Conservation (phyloP, 2,329 filamentous ascomycete species). For the Penicillium brasilianum region DNA sequence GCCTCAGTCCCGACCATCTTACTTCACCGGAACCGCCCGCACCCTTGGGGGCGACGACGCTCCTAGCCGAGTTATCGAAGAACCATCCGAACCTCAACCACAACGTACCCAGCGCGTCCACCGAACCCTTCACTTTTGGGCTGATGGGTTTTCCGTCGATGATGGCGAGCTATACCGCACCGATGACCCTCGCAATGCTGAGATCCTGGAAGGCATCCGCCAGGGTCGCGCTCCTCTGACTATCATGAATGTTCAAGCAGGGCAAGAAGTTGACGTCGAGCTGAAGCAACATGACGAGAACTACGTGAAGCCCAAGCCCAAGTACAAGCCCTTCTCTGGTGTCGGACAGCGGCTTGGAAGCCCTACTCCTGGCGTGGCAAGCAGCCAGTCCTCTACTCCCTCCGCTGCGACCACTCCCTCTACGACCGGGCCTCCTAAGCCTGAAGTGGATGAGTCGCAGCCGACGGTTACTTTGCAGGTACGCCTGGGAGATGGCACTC, state of each 20-base stretch:
- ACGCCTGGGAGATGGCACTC: slow-evolving; percentile 66
- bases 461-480: slow-evolving; percentile 66
- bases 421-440: slow-evolving; percentile 41
- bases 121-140: slow-evolving; percentile 67
- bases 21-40: slow-evolving; percentile 65
- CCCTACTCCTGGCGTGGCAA: slow-evolving; percentile 61
- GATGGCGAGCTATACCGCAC: slow-evolving; percentile 67
- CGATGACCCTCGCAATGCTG: slow-evolving; percentile 66
- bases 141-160: slow-evolving; percentile 69
- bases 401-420: slow-evolving; percentile 29
- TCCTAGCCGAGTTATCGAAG: slow-evolving; percentile 62
- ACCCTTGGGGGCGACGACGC: slow-evolving; percentile 70
- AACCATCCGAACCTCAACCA: slow-evolving; percentile 52
- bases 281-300: slow-evolving; percentile 68
- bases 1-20: slow-evolving; percentile 46
- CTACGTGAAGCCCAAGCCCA: slow-evolving; percentile 66
- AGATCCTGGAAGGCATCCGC: slow-evolving; percentile 67
- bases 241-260: slow-evolving; percentile 66
- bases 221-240: slow-evolving; percentile 66
- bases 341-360: slow-evolving; percentile 66
- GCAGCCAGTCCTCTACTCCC: slow-evolving; percentile 40
- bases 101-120: slow-evolving; percentile 57
- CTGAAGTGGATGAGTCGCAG: slow-evolving; percentile 61
- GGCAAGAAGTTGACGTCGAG: slow-evolving; percentile 69
- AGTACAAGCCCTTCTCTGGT: slow-evolving; percentile 67